These are phyloP conservation scores for Actinomortierella ambigua DNA, from an alignment of 371 early-diverging fungal species.

Conservation along the genomic window DNA sequence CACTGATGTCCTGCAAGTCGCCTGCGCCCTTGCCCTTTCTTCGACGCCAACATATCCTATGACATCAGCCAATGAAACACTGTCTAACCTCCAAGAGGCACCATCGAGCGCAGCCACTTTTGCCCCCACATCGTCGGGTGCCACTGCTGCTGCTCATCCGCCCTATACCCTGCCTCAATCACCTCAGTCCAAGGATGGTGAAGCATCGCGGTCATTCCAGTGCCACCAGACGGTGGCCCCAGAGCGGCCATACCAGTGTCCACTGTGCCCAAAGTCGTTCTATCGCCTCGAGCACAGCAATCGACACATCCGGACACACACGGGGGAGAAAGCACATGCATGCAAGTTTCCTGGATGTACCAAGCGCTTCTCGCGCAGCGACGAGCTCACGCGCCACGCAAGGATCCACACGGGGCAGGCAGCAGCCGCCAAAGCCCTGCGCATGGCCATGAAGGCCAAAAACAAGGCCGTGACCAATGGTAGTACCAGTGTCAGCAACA, in stretches of 20 bases:
- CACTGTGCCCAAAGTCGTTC: conserved; percentile 77
- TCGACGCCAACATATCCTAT: too few relatives aligned
- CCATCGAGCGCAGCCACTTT: too few relatives aligned
- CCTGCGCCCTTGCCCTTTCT: too few relatives aligned
- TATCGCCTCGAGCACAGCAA: conserved; percentile 79
- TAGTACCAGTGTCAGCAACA: neutral
- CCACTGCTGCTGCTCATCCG: too few relatives aligned
- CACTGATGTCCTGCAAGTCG: too few relatives aligned
- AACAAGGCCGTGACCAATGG: conserved; percentile 5
- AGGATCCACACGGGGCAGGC: conserved; percentile 56
- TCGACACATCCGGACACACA: conserved; percentile 88
- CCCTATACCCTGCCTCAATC: too few relatives aligned
- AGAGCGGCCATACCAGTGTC: conserved; percentile 73
- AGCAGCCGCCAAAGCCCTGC: conserved; percentile 16
- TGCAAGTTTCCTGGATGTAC: conserved; percentile 76
- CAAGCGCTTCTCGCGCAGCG: conserved; percentile 85
- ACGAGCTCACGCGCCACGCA: conserved; percentile 84
- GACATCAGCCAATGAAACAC: too few relatives aligned
- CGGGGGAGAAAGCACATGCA: conserved; percentile 85
- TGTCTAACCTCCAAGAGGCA: too few relatives aligned
- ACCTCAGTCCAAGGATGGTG: too few relatives aligned
- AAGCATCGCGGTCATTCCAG: conserved; percentile 12
- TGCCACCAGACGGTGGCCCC: conserved; percentile 50
- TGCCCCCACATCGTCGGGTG: too few relatives aligned
- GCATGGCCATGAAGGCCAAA: conserved; percentile 18